Evolutionary conservation across 768 basidiomycete species (phyloP), one percentile per base, ranked within the genome.

Genomic region (Kondoa subrosea): DNA sequence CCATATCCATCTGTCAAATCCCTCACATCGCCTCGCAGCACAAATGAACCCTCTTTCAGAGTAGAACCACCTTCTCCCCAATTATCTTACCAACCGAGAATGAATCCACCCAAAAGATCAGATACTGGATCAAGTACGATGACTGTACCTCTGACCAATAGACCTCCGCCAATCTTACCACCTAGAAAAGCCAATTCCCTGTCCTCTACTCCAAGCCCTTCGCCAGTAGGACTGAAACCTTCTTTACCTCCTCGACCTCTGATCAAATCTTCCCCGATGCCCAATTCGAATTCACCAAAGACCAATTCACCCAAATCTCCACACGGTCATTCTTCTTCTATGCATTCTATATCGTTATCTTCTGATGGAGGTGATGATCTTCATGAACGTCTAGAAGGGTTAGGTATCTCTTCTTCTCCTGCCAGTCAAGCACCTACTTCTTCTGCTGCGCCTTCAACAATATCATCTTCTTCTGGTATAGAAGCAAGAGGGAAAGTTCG

Each of bases 261-360:
- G 4, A 32, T 16, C 8, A 8, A 25, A 25, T 31, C 14, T 27
- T 33, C 61, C 29, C 3, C 33, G 29, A 12, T 27, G 4, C 4
- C 4, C 58, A 59, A 4, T 14, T 59, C 58, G 25, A 59, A 8
- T 59, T 16, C 27, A 33, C 3, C 61, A 32, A 31, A 27, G 16
- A 63, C 30, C 29, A 8, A 32, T 33, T 31, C 16, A 25, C 30
- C 58, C 14, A 25, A 12, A 12, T 25, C 14, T 25, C 58, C 21
- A 31, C 61, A 63, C n/a, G 30, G 15, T 15, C 16, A 27, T 16
- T 31, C 61, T 8, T 3, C 61, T 33, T 63, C 61, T 33, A 27
- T 63, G 29, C 61, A 63, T 21, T 26, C n/a, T 32, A 63, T 63
- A 27, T 63, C 61, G 17, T 33, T 63, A 17, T 59, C 58, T 12